These are phyloP conservation scores for Tulasnella sp. DNA, from an alignment of 768 basidiomycete species.

Conservation along the genomic window DNA sequence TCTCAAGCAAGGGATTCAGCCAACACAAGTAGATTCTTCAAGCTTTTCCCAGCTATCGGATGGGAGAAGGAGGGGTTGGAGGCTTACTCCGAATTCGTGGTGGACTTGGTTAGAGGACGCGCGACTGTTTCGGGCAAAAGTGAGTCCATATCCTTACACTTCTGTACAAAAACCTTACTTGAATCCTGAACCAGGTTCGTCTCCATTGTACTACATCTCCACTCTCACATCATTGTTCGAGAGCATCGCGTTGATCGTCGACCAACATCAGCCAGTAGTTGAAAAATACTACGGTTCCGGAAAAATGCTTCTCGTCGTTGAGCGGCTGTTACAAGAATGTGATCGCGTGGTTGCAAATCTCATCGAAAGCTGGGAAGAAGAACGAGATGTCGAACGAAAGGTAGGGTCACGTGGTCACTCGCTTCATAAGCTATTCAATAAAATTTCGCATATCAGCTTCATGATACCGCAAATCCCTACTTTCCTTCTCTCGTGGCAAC, in stretches of 20 bases:
- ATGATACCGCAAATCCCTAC: slow-evolving; percentile 14
- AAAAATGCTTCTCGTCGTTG: slow-evolving; percentile 71
- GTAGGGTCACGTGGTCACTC: slow-evolving; percentile 26
- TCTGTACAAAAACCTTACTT: slow-evolving; percentile 14
- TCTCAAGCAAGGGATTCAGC: slow-evolving; percentile 70
- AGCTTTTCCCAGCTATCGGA: slow-evolving; percentile 89
- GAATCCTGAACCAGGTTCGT: slow-evolving; percentile 49
- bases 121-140: slow-evolving; percentile 73
- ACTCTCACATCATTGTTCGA: slow-evolving; percentile 87
- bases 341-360: slow-evolving; percentile 69
- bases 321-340: slow-evolving; percentile 67
- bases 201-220: slow-evolving; percentile 82
- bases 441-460: slow-evolving; percentile 3
- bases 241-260: slow-evolving; percentile 87
- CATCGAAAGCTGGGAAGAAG: slow-evolving; percentile 82
- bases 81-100: slow-evolving; percentile 85
- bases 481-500: slow-evolving; percentile 7
- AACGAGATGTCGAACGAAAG: slow-evolving; percentile 70
- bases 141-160: slow-evolving; percentile 25
- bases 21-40: slow-evolving; percentile 87
- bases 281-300: slow-evolving; percentile 94
- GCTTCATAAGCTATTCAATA: not conserved
- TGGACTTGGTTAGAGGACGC: slow-evolving; percentile 72
- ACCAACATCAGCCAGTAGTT: slow-evolving; percentile 94
- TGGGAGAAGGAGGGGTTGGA: slow-evolving; percentile 87